Conservation (phyloP, 768 basidiomycete species). For the Calocybe indica region DNA sequence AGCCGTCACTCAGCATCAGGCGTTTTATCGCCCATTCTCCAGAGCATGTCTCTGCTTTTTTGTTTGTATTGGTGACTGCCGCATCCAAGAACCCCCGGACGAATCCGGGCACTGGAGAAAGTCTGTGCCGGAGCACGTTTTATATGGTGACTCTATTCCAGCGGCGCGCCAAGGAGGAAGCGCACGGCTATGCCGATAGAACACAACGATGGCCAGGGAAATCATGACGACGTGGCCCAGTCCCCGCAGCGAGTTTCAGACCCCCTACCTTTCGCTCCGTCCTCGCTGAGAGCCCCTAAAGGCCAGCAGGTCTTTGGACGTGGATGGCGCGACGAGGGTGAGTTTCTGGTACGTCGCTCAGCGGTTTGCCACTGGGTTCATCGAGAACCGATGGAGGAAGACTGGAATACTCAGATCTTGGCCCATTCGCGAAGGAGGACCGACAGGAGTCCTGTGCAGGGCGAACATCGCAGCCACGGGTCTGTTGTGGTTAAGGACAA, state of each 20-base stretch:
- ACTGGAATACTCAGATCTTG: constrained; percentile 75
- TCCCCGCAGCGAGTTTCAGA: constrained; percentile 58
- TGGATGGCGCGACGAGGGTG: constrained; percentile 19
- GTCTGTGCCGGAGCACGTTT: too few species aligned
- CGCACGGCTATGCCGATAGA: constrained; percentile 12
- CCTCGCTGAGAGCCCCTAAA: constrained; percentile 24
- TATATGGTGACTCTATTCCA: too few species aligned
- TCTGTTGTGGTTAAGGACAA: constrained; percentile 19
- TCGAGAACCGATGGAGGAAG: constrained; percentile 60
- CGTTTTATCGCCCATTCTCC: too few species aligned
- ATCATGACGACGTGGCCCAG: constrained; percentile 28
- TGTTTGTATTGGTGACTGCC: too few species aligned
- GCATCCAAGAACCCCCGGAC: too few species aligned
- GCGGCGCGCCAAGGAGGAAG: background rate
- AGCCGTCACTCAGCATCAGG: too few species aligned
- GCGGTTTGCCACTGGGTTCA: constrained; percentile 49
- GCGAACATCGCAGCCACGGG: constrained; percentile 68
- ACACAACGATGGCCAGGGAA: background rate
- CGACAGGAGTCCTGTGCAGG: constrained; percentile 35
- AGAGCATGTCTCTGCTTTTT: too few species aligned
- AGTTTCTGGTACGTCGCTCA: constrained; percentile 67
- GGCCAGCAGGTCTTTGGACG: constrained; percentile 35
- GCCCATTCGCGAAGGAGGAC: constrained; percentile 58
- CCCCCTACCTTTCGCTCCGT: constrained; percentile 23
- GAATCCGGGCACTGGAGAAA: too few species aligned